These are phyloP conservation scores for Verticillium nonalfalfae DNA, from an alignment of 2,329 filamentous ascomycete species.

Conservation along the genomic window DNA sequence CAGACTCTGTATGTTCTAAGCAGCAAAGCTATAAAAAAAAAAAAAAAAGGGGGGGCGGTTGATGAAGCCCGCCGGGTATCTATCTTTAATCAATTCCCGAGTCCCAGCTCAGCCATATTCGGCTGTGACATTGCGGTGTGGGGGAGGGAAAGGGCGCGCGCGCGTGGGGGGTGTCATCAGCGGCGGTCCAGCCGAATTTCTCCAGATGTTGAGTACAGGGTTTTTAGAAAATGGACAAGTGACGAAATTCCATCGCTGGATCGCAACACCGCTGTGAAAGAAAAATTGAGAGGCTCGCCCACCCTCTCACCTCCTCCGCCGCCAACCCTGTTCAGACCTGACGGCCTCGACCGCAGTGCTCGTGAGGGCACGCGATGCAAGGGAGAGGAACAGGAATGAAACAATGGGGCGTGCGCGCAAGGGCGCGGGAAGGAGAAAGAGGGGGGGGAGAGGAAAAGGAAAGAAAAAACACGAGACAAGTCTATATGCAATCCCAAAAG, in stretches of 20 bases:
- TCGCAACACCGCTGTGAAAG: slow-evolving; percentile 2
- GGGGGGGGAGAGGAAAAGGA: slow-evolving; percentile 4
- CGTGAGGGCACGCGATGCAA: neutral
- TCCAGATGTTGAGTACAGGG: slow-evolving; percentile 4
- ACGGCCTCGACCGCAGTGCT: neutral
- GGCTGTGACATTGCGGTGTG: neutral
- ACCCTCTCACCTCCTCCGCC: neutral
- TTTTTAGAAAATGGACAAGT: neutral
- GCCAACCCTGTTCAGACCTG: neutral
- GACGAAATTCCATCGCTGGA: neutral
- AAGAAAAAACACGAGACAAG: slow-evolving; percentile 4
- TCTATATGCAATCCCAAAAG: slow-evolving; percentile 9
- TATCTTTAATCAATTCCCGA: slow-evolving; percentile 7
- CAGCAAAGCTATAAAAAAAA: neutral
- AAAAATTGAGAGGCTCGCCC: neutral
- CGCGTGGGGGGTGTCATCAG: neutral
- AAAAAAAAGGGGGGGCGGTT: slow-evolving; percentile 1
- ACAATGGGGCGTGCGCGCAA: neutral
- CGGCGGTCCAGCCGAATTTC: neutral
- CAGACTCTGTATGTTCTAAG: neutral
- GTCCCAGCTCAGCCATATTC: slow-evolving; percentile 7
- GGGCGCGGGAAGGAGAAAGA: neutral
- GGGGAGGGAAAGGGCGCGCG: neutral
- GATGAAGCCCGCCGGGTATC: slow-evolving; percentile 10
- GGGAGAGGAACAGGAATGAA: slow-evolving; percentile 2